phyloP scores from a whole-genome alignment of 2,329 filamentous ascomycete species.

The Sclerotinia minor region DNA sequence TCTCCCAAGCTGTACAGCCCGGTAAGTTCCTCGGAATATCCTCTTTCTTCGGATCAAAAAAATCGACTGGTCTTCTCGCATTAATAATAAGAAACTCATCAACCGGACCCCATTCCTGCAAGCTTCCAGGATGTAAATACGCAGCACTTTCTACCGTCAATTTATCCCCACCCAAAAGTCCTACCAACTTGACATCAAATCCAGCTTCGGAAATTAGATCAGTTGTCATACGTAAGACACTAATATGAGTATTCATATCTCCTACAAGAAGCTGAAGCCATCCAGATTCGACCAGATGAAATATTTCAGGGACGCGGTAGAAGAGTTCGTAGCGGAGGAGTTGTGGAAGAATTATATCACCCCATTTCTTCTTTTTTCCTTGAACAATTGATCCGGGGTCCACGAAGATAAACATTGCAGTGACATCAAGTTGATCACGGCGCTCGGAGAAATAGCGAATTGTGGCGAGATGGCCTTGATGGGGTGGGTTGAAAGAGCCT shows the following conservation, averaged over 20 bases:
- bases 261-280: slow-evolving; percentile 1
- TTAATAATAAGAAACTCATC: slow-evolving; percentile 10
- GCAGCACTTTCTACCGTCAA: not conserved
- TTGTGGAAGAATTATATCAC: not conserved
- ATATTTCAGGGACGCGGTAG: not conserved
- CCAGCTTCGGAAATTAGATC: not conserved
- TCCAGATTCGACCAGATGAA: not conserved
- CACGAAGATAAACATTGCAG: not conserved
- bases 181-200: not conserved
- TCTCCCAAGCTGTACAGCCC: not conserved
- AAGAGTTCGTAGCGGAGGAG: slow-evolving; percentile 2
- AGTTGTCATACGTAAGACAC: not conserved
- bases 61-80: not conserved
- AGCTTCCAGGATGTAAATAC: not conserved
- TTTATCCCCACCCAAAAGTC: slow-evolving; percentile 12
- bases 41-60: not conserved
- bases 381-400: not conserved
- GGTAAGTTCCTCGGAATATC: not conserved
- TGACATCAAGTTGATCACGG: not conserved
- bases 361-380: not conserved
- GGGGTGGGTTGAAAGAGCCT: slow-evolving; percentile 13
- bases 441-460: not conserved
- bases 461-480: slow-evolving; percentile 6
- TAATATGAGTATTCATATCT: not conserved
- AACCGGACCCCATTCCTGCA: not conserved